Evolutionary conservation across 2,329 filamentous ascomycete genomes (phyloP).

Genomic region (Apiospora aurea): DNA sequence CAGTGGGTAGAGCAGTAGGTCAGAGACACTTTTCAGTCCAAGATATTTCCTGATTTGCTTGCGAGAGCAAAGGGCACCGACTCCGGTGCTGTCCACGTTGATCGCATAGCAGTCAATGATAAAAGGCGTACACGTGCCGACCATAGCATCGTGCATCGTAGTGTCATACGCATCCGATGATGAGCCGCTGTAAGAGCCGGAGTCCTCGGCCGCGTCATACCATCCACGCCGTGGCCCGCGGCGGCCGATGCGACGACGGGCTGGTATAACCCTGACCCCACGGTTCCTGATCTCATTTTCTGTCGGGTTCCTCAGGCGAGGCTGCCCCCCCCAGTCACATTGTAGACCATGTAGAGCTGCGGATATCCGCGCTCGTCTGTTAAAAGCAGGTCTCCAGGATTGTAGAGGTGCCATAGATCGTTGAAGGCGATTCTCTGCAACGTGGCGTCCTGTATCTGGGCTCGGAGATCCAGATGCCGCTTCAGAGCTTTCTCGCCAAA

Average conservation of each 20-base stretch:
- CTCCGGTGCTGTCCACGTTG: background rate
- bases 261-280: background rate
- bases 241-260: background rate
- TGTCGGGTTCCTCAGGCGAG: background rate
- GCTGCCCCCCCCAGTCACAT: conserved; percentile 4
- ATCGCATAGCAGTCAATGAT: background rate
- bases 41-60: conserved; percentile 7
- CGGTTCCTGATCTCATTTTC: background rate
- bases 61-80: background rate
- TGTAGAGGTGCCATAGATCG: conserved; percentile 11
- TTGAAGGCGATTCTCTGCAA: conserved; percentile 6
- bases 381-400: conserved; percentile 6
- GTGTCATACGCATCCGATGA: background rate
- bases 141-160: background rate
- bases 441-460: background rate
- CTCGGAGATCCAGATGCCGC: background rate
- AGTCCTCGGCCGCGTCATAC: background rate
- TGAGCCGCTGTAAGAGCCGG: background rate
- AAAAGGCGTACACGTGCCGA: background rate
- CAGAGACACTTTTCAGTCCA: background rate
- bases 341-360: conserved; percentile 3
- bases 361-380: background rate
- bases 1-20: background rate
- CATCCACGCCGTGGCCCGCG: background rate
- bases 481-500: conserved; percentile 2